These are phyloP conservation scores for Bolboschoenus planiculmis DNA, from an alignment of 176 grass and related monocot species.

Conservation along the genomic window DNA sequence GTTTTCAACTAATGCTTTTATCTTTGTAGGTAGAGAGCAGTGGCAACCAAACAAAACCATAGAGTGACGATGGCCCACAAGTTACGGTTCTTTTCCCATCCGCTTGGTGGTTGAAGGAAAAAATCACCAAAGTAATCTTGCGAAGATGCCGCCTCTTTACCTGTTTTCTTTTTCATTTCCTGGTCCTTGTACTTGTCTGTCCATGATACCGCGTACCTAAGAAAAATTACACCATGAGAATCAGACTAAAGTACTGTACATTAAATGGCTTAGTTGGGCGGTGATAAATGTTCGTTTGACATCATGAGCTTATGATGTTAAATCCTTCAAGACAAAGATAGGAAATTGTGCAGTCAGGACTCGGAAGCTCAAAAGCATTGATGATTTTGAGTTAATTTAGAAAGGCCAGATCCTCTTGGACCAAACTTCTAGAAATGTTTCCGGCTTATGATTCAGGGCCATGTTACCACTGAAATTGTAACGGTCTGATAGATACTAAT, in stretches of 20 bases:
- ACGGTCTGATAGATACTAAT: no score
- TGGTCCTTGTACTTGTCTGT: conserved; percentile 80
- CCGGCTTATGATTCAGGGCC: neutral
- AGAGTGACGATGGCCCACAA: conserved; percentile 71
- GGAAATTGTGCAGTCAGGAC: neutral
- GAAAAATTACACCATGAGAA: conserved; percentile 4
- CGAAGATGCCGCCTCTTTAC: conserved; percentile 36
- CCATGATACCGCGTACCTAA: conserved; percentile 88
- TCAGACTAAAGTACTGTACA: neutral
- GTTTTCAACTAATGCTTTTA: conserved; percentile 26
- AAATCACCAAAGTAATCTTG: conserved; percentile 60
- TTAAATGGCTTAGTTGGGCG: neutral
- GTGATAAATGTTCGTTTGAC: neutral
- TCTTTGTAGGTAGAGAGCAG: conserved; percentile 72
- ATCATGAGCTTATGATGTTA: neutral
- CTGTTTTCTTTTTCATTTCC: conserved; percentile 59
- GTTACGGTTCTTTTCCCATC: conserved; percentile 52
- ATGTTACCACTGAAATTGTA: neutral
- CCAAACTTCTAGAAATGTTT: neutral
- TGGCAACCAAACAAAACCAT: conserved; percentile 73
- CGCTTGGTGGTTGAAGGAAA: conserved; percentile 37
- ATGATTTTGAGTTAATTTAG: neutral
- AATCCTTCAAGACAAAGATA: no score
- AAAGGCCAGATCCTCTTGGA: neutral
- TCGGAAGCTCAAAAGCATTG: neutral